These are phyloP conservation scores for Bryopsis sp. DNA, from an alignment of 139 green algal genomes.

Conservation along the genomic window DNA sequence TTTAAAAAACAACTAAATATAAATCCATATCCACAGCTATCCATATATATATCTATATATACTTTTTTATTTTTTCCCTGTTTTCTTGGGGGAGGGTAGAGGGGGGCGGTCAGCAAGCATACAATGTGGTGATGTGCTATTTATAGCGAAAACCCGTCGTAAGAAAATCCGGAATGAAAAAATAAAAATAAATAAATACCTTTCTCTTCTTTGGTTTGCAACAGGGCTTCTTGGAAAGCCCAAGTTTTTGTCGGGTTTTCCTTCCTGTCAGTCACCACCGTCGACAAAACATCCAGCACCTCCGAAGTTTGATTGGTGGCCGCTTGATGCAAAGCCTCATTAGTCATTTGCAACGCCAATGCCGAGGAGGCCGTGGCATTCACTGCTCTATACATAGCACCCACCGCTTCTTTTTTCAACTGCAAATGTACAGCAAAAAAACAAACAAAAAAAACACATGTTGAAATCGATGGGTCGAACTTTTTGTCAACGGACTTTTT, in stretches of 20 bases:
- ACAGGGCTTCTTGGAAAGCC: neutral
- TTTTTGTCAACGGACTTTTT: no score
- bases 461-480: no score
- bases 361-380: slow-evolving; percentile 39
- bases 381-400: slow-evolving; percentile 36
- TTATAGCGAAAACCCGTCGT: neutral
- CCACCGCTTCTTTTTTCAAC: slow-evolving; percentile 4
- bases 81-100: neutral
- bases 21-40: no score
- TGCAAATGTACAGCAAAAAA: no score
- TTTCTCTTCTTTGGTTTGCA: neutral
- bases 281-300: slow-evolving; percentile 34
- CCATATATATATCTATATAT: no score
- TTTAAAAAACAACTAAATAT: no score
- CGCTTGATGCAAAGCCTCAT: slow-evolving; percentile 27
- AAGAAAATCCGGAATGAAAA: no score
- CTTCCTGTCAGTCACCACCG: slow-evolving; percentile 30
- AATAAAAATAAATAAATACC: no score
- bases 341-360: slow-evolving; percentile 34
- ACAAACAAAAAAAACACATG: no score
- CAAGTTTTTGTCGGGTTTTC: neutral
- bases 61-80: no score
- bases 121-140: neutral
- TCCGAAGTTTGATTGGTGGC: slow-evolving; percentile 36
- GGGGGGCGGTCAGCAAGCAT: neutral